Base-by-base conservation (phyloP, 305 asterid genomes). In the Solanum hybrid region DNA sequence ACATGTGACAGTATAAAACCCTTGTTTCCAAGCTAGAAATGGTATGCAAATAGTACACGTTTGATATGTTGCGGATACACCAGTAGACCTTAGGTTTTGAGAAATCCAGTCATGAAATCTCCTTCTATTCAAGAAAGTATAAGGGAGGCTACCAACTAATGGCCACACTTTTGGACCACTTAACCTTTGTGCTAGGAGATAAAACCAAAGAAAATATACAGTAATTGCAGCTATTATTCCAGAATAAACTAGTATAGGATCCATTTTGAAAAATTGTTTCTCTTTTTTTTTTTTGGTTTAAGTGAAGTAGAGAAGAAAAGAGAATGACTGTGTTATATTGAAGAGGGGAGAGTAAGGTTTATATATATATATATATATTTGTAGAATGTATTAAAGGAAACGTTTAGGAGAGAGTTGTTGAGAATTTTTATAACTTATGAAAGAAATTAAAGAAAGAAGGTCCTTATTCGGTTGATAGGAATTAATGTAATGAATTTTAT, bases 61-160 rank as follows among this genome's bases (percentile, higher is more conserved):
- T 78, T 96, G 98, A 86, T 96, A 96, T 3, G 98, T 96, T 33
- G 95, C 96, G 1, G 96, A 91, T 1, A 24, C 84, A 2, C 96
- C 97, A 0, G 96, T 92, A 0, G 95, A 85, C 5, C 91, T 91
- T 84, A 95, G 95, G 91, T 96, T 96, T 27, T 94, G 93, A 34
- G 97, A 93, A 9, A 96, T 92, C 98, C 98, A 96, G 8, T 96
- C 98, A 17, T 96, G 98, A 82, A 96, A 86, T 78, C 97, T 72
- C 7, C 95, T 79, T 89, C 98, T 89, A 91, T 96, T 96, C 88
- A 91, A 32, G 94, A 91, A 95, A 0, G 95, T 91, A 37, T 87
- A 79, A 4, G 98, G 98, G 86, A 95, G 96, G 79, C 97, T 94
- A 17, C 98, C 98, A 8, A 95, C 91, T 5, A 96, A 15, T 2